These are phyloP conservation scores for Acer negundo DNA, from an alignment of 345 rosid species.

Conservation along the genomic window DNA sequence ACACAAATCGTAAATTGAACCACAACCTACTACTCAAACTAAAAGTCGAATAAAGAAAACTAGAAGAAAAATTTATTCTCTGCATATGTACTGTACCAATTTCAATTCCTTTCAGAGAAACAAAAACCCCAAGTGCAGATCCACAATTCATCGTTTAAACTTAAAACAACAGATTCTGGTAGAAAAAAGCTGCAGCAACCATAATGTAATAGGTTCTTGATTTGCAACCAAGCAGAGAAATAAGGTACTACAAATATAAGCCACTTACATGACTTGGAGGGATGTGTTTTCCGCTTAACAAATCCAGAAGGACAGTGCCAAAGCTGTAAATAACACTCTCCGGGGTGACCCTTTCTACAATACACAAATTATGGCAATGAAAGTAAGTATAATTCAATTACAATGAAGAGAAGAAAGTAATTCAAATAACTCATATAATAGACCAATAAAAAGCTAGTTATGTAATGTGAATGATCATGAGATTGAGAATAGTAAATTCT, in stretches of 20 bases:
- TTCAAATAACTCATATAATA: constrained; percentile 2
- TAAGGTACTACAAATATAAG: neutral
- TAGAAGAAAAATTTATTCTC: neutral
- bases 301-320: constrained; percentile 92
- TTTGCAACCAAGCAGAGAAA: neutral
- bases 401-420: constrained; percentile 8
- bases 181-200: constrained; percentile 4
- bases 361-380: constrained; percentile 11
- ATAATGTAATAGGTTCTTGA: neutral
- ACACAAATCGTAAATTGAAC: neutral
- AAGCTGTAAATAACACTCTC: constrained; percentile 95
- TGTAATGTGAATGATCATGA: neutral
- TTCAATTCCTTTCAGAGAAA: neutral
- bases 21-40: neutral
- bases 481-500: no score
- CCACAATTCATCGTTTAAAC: neutral
- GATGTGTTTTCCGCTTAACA: constrained; percentile 95
- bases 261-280: constrained; percentile 93
- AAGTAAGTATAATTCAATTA: constrained; percentile 4
- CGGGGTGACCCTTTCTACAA: constrained; percentile 89
- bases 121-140: neutral
- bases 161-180: neutral
- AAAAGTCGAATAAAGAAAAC: neutral
- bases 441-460: neutral
- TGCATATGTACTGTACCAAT: neutral